These are phyloP conservation scores for Testicularia cyperi DNA, from an alignment of 1,284 basidiomycete genomes.

Conservation along the genomic window DNA sequence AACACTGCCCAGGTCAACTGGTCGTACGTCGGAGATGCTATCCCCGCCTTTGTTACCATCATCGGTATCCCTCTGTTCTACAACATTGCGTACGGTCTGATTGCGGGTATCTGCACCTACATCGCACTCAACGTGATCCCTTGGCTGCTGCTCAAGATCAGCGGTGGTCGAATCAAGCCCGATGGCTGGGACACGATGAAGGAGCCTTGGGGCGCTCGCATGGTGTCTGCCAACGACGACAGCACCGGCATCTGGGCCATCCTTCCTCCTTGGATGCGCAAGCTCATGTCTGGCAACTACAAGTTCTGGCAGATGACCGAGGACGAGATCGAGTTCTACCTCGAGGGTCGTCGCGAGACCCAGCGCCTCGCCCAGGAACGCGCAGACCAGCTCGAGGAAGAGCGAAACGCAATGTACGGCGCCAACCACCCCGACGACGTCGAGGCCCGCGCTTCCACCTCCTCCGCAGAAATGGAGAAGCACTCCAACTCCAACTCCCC, in stretches of 20 bases:
- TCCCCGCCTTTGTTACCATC: constrained; percentile 64
- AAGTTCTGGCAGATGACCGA: constrained; percentile 56
- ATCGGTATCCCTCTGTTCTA: constrained; percentile 46
- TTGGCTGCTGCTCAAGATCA: constrained; percentile 65
- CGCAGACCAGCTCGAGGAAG: constrained; percentile 36
- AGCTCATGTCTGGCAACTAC: constrained; percentile 44
- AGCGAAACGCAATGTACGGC: constrained; percentile 39
- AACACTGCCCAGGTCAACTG: constrained; percentile 85
- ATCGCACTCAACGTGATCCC: constrained; percentile 74
- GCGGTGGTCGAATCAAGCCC: constrained; percentile 70
- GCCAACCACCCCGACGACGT: constrained; percentile 21
- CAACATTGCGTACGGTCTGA: constrained; percentile 86
- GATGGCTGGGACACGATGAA: constrained; percentile 63
- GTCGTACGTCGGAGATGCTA: constrained; percentile 77
- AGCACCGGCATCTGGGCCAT: constrained; percentile 35
- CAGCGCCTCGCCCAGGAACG: constrained; percentile 33
- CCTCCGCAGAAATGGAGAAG: constrained; percentile 22
- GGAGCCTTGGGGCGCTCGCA: constrained; percentile 50
- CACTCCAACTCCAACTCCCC: constrained; percentile 24
- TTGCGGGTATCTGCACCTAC: constrained; percentile 74
- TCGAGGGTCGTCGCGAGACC: constrained; percentile 51
- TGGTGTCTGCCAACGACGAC: constrained; percentile 36
- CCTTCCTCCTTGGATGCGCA: constrained; percentile 55
- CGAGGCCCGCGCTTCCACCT: constrained; percentile 21
- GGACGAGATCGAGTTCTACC: constrained; percentile 51